Percentiles rank a stretch among this genome's conserved stretches.
Evolutionary conservation across 1,284 basidiomycete species (phyloP).

Genomic region (Moesziomyces globuligerus): DNA sequence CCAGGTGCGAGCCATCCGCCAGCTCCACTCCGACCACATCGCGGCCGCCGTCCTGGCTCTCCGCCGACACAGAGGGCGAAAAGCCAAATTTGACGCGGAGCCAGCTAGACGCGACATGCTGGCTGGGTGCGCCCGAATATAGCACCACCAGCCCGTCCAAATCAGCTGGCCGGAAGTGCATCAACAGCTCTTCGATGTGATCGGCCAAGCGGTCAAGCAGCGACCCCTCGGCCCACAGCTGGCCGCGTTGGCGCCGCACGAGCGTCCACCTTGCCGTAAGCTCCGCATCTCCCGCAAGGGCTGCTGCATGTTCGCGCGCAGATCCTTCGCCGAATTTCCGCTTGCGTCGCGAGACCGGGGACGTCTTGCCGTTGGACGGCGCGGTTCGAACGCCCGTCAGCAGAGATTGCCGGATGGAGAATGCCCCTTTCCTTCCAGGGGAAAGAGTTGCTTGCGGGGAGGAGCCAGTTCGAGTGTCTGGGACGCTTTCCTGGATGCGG

Average conservation of each 20-base stretch:
- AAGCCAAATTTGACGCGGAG: constrained; percentile 46
- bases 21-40: constrained; percentile 32
- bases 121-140: constrained; percentile 24
- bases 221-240: constrained; percentile 38
- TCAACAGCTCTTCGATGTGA: constrained; percentile 33
- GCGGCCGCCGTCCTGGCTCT: constrained; percentile 1
- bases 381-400: constrained; percentile 23
- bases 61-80: constrained; percentile 6
- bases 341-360: constrained; percentile 3
- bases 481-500: constrained; percentile 12
- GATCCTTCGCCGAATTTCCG: constrained; percentile 21
- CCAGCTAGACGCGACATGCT: constrained; percentile 46
- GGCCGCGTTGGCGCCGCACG: constrained; percentile 18
- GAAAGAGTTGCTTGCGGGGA: neutral
- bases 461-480: neutral
- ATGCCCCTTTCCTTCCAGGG: constrained; percentile 14
- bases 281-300: constrained; percentile 9
- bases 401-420: constrained; percentile 27
- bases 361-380: neutral
- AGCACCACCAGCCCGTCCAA: constrained; percentile 24
- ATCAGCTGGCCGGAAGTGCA: constrained; percentile 31
- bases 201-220: constrained; percentile 32
- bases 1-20: constrained; percentile 32
- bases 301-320: neutral
- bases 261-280: constrained; percentile 20